Evolutionary conservation across 139 green algal genomes (phyloP).

Genomic region (Chlorella sp.): DNA sequence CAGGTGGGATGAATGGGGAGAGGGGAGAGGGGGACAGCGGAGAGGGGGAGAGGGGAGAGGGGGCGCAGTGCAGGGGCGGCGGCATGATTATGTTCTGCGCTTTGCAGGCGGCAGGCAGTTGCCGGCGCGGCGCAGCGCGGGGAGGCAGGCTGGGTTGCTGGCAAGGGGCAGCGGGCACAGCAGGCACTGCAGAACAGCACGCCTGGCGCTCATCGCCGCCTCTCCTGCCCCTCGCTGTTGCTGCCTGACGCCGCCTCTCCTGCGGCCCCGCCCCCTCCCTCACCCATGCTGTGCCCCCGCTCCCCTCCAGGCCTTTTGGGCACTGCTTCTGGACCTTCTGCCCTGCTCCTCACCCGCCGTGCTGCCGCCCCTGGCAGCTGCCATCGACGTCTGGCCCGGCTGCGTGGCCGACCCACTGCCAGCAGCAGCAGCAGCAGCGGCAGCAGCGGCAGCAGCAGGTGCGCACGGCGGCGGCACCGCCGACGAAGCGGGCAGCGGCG

Average conservation of each 20-base stretch:
- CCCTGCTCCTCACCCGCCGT: neutral
- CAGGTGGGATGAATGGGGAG: neutral
- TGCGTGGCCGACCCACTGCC: neutral
- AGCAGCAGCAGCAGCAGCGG: neutral
- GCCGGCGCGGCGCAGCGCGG: neutral
- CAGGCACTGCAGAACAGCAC: too few species aligned
- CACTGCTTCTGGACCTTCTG: conserved; percentile 6
- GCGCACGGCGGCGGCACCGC: neutral
- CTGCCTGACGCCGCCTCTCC: neutral
- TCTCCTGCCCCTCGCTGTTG: neutral
- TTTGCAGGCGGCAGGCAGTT: neutral
- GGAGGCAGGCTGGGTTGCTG: neutral
- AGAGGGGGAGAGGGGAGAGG: too few species aligned
- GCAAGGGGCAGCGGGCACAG: too few species aligned
- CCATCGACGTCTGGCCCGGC: conserved; percentile 31
- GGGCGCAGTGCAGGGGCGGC: too few species aligned
- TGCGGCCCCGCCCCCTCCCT: neutral
- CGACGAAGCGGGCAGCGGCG: neutral
- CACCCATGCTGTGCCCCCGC: neutral
- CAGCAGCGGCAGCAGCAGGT: neutral
- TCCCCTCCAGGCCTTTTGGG: conserved; percentile 14
- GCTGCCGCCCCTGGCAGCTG: conserved; percentile 38
- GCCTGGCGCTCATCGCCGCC: neutral
- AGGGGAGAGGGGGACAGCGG: neutral
- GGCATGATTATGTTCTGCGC: too few species aligned